These are phyloP conservation scores for Ophiobolus disseminans DNA, from an alignment of 2,329 filamentous ascomycete species.

Conservation along the genomic window DNA sequence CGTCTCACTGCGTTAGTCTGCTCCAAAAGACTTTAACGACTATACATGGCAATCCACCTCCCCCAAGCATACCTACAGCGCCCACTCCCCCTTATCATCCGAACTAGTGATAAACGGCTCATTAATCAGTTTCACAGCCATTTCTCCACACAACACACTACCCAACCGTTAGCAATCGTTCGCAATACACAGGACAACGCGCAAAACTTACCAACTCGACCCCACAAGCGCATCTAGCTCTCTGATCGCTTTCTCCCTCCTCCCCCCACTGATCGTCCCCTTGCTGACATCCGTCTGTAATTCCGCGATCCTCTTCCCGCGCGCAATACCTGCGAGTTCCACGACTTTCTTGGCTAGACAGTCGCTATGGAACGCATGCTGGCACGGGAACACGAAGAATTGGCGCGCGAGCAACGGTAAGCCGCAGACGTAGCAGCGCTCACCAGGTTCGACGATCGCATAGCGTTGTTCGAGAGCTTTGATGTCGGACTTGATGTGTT, in stretches of 20 bases:
- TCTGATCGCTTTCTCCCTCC: constrained; percentile 80
- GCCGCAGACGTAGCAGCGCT: constrained; percentile 88
- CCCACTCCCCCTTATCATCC: constrained; percentile 84
- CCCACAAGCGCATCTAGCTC: constrained; percentile 94
- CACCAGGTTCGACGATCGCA: constrained; percentile 94
- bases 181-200: background rate
- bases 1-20: too few species aligned
- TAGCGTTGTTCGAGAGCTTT: constrained; percentile 85
- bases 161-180: constrained; percentile 21
- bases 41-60: too few species aligned
- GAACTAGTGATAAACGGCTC: constrained; percentile 82
- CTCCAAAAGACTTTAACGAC: too few species aligned
- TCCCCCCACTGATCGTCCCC: constrained; percentile 71
- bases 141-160: constrained; percentile 91
- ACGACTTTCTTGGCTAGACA: constrained; percentile 87
- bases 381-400: constrained; percentile 98
- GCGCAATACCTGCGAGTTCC: constrained; percentile 77
- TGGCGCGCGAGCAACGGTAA: constrained; percentile 86
- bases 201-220: constrained; percentile 74
- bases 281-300: constrained; percentile 83
- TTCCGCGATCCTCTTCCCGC: constrained; percentile 81
- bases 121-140: constrained; percentile 92
- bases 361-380: constrained; percentile 97
- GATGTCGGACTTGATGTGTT: constrained; percentile 90
- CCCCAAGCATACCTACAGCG: too few species aligned